phyloP scores from a whole-genome alignment of 805 yeast species.

The Ogataea degrootiae region DNA sequence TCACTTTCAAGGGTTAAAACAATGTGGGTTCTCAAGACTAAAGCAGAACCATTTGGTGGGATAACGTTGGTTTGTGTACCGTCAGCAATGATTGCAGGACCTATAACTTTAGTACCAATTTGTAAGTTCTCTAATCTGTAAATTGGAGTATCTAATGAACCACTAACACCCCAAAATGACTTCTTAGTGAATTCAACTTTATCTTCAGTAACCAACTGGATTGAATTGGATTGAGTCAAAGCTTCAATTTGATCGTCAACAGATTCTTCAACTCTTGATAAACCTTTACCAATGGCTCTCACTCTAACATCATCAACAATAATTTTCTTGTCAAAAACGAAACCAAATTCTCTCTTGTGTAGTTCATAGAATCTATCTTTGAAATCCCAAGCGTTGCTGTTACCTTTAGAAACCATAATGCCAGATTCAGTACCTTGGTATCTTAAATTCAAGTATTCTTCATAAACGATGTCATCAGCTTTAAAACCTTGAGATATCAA shows the following conservation, averaged over 20 bases:
- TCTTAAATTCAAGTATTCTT: slow-evolving; percentile 69
- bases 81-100: slow-evolving; percentile 78
- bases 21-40: slow-evolving; percentile 58
- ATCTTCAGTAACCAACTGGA: slow-evolving; percentile 20
- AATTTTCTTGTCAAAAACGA: slow-evolving; percentile 50
- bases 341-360: slow-evolving; percentile 73
- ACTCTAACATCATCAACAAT: slow-evolving; percentile 73
- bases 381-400: slow-evolving; percentile 27
- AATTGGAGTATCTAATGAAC: slow-evolving; percentile 47
- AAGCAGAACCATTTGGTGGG: slow-evolving; percentile 56
- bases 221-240: slow-evolving; percentile 20
- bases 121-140: slow-evolving; percentile 49
- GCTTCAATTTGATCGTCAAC: slow-evolving; percentile 50
- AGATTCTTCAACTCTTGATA: slow-evolving; percentile 32
- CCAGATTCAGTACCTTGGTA: slow-evolving; percentile 90
- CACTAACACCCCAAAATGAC: slow-evolving; percentile 55
- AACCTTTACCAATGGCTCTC: slow-evolving; percentile 64
- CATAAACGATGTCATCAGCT: slow-evolving; percentile 42
- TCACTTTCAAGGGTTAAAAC: slow-evolving; percentile 32
- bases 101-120: slow-evolving; percentile 49
- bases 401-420: slow-evolving; percentile 51
- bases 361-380: slow-evolving; percentile 42
- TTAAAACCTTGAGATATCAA: slow-evolving; percentile 51
- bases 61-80: slow-evolving; percentile 76
- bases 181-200: slow-evolving; percentile 34